A percentile compares a stretch with the other conserved stretches of the same genome.
Conservation (phyloP, 2,329 filamentous ascomycete genomes). For the Phyllosticta paracitricarpa region DNA sequence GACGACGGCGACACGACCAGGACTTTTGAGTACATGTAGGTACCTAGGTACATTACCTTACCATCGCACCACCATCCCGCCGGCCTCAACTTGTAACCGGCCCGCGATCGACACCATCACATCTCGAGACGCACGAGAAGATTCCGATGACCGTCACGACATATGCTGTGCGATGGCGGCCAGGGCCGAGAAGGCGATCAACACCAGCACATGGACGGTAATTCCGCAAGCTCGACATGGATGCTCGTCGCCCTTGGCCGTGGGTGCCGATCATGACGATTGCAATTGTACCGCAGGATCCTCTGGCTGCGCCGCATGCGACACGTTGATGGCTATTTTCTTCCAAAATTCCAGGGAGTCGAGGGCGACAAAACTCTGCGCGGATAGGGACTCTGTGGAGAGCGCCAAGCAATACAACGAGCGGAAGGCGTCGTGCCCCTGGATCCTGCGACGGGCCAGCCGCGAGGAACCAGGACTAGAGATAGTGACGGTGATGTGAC, state of each 20-base stretch:
- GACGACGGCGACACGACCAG: background rate
- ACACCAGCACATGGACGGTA: background rate
- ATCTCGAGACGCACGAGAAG: background rate
- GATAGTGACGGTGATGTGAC: slow-evolving; percentile 9
- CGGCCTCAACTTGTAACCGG: background rate
- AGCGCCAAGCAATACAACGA: background rate
- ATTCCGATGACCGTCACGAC: background rate
- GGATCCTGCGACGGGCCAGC: background rate
- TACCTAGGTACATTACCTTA: background rate
- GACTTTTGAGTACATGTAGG: no score
- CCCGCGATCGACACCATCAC: background rate
- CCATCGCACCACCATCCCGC: background rate
- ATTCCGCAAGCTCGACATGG: background rate
- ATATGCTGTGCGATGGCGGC: background rate
- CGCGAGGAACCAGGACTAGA: background rate
- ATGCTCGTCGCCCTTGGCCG: background rate
- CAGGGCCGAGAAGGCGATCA: background rate
- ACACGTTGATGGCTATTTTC: background rate
- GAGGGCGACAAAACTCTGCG: no score
- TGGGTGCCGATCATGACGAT: background rate
- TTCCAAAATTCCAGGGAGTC: background rate
- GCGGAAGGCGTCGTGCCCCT: background rate
- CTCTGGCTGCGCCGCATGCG: background rate
- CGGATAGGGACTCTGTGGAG: background rate
- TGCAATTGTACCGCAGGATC: background rate